These are phyloP conservation scores for Aspergillus sp. DNA, from an alignment of 2,329 filamentous ascomycete species.

Conservation along the genomic window DNA sequence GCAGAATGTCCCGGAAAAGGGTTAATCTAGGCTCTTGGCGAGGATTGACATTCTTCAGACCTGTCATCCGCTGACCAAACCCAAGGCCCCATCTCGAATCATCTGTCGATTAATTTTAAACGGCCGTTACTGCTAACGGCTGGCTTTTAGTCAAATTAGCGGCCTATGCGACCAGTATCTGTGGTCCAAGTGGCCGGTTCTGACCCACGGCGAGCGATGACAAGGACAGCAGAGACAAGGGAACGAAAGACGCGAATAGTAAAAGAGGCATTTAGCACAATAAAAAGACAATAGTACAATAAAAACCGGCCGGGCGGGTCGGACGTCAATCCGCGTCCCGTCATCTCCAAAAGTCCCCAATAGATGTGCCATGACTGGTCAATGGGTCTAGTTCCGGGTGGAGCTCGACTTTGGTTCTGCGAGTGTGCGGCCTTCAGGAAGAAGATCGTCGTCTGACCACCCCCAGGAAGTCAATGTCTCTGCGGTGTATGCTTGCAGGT, in stretches of 20 bases:
- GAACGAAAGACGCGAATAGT: not conserved
- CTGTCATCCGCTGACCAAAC: not conserved
- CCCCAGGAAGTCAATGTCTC: not conserved
- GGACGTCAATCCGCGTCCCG: not conserved
- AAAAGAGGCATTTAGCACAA: not conserved
- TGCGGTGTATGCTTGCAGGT: not conserved
- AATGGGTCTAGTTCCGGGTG: not conserved
- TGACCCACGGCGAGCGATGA: not conserved
- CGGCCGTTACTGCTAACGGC: not conserved
- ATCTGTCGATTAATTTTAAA: not conserved
- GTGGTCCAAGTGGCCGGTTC: not conserved
- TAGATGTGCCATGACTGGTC: not conserved
- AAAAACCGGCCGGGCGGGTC: not conserved
- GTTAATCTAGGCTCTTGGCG: not conserved
- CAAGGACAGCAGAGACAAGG: not conserved
- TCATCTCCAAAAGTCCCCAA: not conserved
- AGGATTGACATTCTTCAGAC: not conserved
- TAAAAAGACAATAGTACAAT: not conserved
- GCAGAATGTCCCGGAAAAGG: not conserved
- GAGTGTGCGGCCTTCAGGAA: not conserved
- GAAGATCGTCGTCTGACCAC: not conserved
- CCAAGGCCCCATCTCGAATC: not conserved
- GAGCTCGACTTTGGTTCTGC: not conserved
- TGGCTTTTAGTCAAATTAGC: not conserved
- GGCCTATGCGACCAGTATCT: not conserved